Conservation (phyloP, 805 yeast species). For the Cyberlindnera nakhonratchasimensis region DNA sequence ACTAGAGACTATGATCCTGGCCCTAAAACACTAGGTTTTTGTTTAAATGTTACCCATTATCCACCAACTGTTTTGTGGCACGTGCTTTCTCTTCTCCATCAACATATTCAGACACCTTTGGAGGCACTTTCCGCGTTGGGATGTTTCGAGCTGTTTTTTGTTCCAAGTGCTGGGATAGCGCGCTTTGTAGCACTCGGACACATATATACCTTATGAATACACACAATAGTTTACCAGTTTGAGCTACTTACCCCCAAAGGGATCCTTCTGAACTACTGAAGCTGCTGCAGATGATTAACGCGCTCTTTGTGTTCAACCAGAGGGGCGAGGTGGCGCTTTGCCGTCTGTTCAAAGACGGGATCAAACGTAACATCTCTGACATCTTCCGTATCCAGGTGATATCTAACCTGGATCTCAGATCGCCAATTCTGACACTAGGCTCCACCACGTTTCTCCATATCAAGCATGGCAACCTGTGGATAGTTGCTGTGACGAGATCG, state of each 20-base stretch:
- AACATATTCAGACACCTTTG: no score
- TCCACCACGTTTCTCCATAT: constrained; percentile 88
- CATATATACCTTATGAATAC: no score
- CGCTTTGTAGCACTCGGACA: no score
- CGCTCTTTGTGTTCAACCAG: constrained; percentile 69
- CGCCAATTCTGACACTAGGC: constrained; percentile 82
- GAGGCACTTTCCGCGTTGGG: no score
- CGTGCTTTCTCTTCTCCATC: no score
- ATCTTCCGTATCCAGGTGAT: constrained; percentile 92
- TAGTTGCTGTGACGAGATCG: constrained; percentile 85
- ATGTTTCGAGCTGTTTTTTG: no score
- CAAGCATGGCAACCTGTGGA: constrained; percentile 58
- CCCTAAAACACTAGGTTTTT: no score
- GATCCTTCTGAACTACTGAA: background rate
- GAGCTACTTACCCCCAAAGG: background rate
- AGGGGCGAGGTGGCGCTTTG: constrained; percentile 84
- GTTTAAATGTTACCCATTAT: no score
- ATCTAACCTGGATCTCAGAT: constrained; percentile 54
- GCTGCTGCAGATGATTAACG: constrained; percentile 61
- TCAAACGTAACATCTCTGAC: constrained; percentile 76
- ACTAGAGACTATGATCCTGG: no score
- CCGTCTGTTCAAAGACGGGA: constrained; percentile 67
- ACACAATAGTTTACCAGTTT: no score
- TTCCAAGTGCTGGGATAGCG: no score
- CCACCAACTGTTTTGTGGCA: no score